Percentiles rank a stretch among this genome's conserved stretches.
Conservation (phyloP, 192 early-diverging fungal genomes). For the Chytriomyces hyalinus region DNA sequence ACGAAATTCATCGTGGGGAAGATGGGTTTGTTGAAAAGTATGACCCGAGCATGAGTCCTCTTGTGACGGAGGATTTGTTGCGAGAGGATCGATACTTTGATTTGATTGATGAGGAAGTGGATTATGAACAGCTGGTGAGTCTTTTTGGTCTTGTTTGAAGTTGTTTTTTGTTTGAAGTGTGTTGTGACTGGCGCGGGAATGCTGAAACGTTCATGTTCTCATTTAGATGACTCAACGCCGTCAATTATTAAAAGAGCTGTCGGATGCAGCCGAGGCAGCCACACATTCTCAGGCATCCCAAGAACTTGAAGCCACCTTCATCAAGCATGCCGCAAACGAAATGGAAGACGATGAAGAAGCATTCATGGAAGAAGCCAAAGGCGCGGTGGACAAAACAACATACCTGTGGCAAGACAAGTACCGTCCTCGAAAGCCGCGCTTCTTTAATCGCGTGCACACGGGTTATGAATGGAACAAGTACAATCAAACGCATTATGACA, state of each 20-base stretch:
- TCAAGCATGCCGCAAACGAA: slow-evolving; percentile 72
- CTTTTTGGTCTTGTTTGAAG: background rate
- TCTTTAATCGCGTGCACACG: slow-evolving; percentile 95
- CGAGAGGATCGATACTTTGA: slow-evolving; percentile 61
- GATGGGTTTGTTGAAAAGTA: slow-evolving; percentile 52
- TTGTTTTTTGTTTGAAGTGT: background rate
- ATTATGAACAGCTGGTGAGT: slow-evolving; percentile 66
- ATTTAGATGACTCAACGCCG: slow-evolving; percentile 22
- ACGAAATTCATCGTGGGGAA: slow-evolving; percentile 30
- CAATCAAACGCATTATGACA: slow-evolving; percentile 97
- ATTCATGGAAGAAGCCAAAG: slow-evolving; percentile 70
- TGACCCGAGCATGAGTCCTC: slow-evolving; percentile 68
- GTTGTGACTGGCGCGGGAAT: background rate
- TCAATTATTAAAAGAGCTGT: slow-evolving; percentile 19
- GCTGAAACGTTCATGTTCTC: background rate
- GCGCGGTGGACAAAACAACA: slow-evolving; percentile 61
- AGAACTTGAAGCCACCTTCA: slow-evolving; percentile 41
- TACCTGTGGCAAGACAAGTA: slow-evolving; percentile 81
- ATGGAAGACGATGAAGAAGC: slow-evolving; percentile 79
- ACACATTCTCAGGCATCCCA: slow-evolving; percentile 1
- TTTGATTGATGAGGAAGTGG: slow-evolving; percentile 65
- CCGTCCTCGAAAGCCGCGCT: slow-evolving; percentile 91
- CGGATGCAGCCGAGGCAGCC: slow-evolving; percentile 31
- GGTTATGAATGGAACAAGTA: slow-evolving; percentile 99
- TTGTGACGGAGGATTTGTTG: slow-evolving; percentile 52